Base-by-base conservation (phyloP, 805 yeast species). In the Candida insectorum region DNA sequence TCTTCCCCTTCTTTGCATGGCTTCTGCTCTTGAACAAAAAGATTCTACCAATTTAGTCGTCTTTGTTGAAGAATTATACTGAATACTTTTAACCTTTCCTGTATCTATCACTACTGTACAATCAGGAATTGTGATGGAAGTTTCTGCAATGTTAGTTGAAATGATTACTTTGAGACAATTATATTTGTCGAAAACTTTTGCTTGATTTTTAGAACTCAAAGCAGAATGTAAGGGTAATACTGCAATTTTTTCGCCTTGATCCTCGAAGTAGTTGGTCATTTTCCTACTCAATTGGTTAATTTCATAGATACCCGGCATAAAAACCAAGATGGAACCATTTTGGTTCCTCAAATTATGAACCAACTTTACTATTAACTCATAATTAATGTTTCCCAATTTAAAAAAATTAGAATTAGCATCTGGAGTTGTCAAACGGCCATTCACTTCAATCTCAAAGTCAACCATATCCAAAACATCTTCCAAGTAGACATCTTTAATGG, bases 71-170 rank as follows among this genome's bases (percentile, higher is more conserved):
- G 86, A 49, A 51, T 86, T 89, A 51, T 79, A 91, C 17, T 75
- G 72, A 48, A 85, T 74, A 11, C 80, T 79, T 49, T 91, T 91
- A 5, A 85, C 89, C 33, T 87, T 66, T 2, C 98, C 98, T 1
- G 85, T 64, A 52, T 91, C 97, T 26, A 91, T 73, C 1, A 91
- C 96, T 0, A 79, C 95, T 8, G 88, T 96, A 58, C 91, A 85
- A 58, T 91, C 98, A 11, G 96, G 86, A 35, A 91, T 91, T 1
- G 98, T 91, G 44, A 91, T 88, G 11, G 98, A 91, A 0, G 98
- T 91, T 60, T 91, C 98, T 0, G 98, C 98, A 39, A 91, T 85
- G 52, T 91, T 89, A 0, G 98, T 91, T 2, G 96, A 77, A 0
- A 84, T 91, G 9, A 91, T 88, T 24, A 91, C 73, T 47, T 91